Conservation (phyloP, 2,329 filamentous ascomycete species). For the Zopfia rhizophila region DNA sequence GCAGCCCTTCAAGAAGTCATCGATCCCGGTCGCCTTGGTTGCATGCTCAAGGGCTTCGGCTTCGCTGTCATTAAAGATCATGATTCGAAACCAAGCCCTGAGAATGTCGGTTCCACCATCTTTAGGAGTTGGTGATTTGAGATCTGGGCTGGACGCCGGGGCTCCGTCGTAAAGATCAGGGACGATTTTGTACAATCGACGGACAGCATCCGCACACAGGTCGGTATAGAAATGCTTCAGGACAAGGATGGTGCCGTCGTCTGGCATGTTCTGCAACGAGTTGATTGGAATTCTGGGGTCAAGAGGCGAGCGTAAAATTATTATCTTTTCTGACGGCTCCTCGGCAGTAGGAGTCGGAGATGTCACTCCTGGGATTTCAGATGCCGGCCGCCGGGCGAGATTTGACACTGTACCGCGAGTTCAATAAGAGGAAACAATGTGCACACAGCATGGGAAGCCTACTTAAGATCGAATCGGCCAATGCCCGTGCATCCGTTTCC, state of each 20-base stretch:
- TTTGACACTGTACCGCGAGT: slow-evolving; percentile 24
- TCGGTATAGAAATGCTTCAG: slow-evolving; percentile 41
- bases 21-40: slow-evolving; percentile 33
- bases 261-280: slow-evolving; percentile 29
- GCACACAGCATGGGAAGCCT: slow-evolving; percentile 2
- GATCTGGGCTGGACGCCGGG: slow-evolving; percentile 10
- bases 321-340: slow-evolving; percentile 29
- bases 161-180: slow-evolving; percentile 34
- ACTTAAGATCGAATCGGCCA: slow-evolving; percentile 39
- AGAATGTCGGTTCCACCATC: slow-evolving; percentile 38
- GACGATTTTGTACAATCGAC: slow-evolving; percentile 35
- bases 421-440: background rate
- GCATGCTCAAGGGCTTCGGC: slow-evolving; percentile 33
- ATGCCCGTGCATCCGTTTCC: slow-evolving; percentile 29
- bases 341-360: slow-evolving; percentile 7
- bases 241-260: slow-evolving; percentile 38
- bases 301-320: slow-evolving; percentile 34
- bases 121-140: background rate
- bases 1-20: slow-evolving; percentile 34
- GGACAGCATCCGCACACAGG: slow-evolving; percentile 32
- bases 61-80: slow-evolving; percentile 43
- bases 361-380: slow-evolving; percentile 25
- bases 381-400: slow-evolving; percentile 27
- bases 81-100: slow-evolving; percentile 41
- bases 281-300: slow-evolving; percentile 33